phyloP scores from a whole-genome alignment of 345 rosid genomes.

The Syzygium oleosum region DNA sequence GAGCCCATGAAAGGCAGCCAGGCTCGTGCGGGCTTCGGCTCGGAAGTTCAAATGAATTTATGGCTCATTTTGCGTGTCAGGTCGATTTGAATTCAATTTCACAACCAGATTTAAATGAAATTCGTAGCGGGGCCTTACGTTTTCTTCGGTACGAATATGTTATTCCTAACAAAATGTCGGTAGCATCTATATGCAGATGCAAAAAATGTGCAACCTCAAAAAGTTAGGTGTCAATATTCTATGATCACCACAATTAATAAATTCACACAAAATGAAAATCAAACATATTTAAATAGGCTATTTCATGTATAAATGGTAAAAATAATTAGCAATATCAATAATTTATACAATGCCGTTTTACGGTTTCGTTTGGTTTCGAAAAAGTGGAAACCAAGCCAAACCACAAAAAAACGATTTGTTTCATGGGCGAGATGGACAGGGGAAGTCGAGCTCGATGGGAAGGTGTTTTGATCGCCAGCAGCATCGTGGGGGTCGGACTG shows the following conservation, averaged over 20 bases:
- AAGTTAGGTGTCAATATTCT: too few species aligned
- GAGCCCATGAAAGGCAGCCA: background rate
- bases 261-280: too few species aligned
- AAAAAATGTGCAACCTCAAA: background rate
- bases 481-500: too few species aligned
- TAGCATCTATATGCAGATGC: background rate
- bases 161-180: background rate
- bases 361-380: too few species aligned
- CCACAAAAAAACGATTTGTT: too few species aligned
- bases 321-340: background rate
- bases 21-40: background rate
- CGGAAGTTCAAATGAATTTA: background rate
- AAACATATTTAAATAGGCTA: background rate
- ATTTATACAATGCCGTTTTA: fast-evolving
- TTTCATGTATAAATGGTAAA: background rate
- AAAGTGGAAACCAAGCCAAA: too few species aligned
- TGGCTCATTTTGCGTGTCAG: background rate
- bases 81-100: background rate
- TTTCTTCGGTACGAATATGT: background rate
- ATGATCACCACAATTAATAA: too few species aligned
- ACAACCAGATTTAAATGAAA: too few species aligned
- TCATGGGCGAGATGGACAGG: too few species aligned
- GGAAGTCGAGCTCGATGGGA: too few species aligned
- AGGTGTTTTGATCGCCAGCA: too few species aligned
- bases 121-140: background rate